These are phyloP conservation scores for Cladosporium sphaerospermum DNA, from an alignment of 2,329 filamentous ascomycete genomes.

Conservation along the genomic window DNA sequence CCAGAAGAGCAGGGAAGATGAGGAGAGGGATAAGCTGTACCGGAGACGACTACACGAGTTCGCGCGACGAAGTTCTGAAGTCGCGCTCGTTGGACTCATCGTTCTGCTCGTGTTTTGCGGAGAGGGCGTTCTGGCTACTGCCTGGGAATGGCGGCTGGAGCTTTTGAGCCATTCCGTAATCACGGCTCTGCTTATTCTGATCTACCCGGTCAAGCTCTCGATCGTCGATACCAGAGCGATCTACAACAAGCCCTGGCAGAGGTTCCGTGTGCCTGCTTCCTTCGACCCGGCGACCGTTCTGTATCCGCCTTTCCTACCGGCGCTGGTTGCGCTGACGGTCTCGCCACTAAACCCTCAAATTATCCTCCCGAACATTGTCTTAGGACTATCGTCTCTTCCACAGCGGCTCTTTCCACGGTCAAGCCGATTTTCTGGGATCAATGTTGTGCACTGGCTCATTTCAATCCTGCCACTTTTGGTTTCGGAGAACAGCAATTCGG, in stretches of 20 bases:
- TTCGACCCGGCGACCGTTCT: conserved; percentile 90
- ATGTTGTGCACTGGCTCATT: conserved; percentile 70
- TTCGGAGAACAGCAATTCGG: conserved; percentile 39
- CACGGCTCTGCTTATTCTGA: conserved; percentile 24
- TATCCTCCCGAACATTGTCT: conserved; percentile 72
- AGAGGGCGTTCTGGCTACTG: conserved; percentile 22
- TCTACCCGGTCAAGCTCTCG: conserved; percentile 31
- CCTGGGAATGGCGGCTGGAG: conserved; percentile 31
- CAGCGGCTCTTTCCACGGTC: conserved; percentile 62
- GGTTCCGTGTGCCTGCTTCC: conserved; percentile 59
- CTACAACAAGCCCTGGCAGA: conserved; percentile 35
- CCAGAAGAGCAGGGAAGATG: conserved; percentile 34
- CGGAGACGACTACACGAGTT: conserved; percentile 88
- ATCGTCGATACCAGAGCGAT: conserved; percentile 27
- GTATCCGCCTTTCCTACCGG: conserved; percentile 71
- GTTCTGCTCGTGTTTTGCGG: conserved; percentile 41
- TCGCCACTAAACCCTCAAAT: conserved; percentile 54
- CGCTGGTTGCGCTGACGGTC: conserved; percentile 70
- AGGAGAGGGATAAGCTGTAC: conserved; percentile 55
- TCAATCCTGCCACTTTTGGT: conserved; percentile 61
- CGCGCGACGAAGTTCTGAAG: conserved; percentile 57
- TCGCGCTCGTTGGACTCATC: conserved; percentile 48
- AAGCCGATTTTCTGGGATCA: conserved; percentile 51
- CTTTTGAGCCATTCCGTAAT: conserved; percentile 34
- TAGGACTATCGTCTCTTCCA: conserved; percentile 72